Percentiles rank a stretch among this genome's conserved stretches.
These are phyloP conservation scores for Podaxis sp. DNA, from an alignment of 768 basidiomycete species.

Conservation along the genomic window DNA sequence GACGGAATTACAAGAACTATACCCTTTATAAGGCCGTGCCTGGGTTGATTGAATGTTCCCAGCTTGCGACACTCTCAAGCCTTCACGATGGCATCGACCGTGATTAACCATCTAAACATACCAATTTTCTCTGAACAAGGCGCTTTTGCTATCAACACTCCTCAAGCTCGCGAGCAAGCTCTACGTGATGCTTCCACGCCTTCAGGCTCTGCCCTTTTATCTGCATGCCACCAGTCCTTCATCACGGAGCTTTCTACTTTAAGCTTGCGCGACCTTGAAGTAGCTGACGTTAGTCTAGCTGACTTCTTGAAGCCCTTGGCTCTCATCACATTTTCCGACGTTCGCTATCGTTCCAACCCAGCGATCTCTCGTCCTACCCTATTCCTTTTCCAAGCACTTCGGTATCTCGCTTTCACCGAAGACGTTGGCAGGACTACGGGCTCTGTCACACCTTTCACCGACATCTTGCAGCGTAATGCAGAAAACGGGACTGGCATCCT, in stretches of 20 bases:
- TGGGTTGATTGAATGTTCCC: conserved; percentile 16
- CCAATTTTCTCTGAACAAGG: conserved; percentile 61
- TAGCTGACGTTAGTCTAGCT: conserved; percentile 32
- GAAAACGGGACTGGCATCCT: conserved; percentile 33
- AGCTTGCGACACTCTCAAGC: conserved; percentile 25
- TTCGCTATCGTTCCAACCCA: conserved; percentile 38
- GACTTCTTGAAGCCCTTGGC: conserved; percentile 39
- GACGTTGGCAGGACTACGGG: conserved; percentile 1
- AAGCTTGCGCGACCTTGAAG: conserved; percentile 28
- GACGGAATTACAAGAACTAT: conserved; percentile 13
- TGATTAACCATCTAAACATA: conserved; percentile 22
- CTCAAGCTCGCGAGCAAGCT: conserved; percentile 31
- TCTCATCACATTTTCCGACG: conserved; percentile 32
- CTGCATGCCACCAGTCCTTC: conserved; percentile 48
- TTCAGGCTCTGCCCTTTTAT: conserved; percentile 38
- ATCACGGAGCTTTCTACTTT: conserved; percentile 43
- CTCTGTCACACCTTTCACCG: conserved; percentile 20
- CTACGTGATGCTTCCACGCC: conserved; percentile 36
- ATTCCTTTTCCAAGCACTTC: conserved; percentile 47
- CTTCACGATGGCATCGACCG: conserved; percentile 13
- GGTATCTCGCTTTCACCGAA: conserved; percentile 44
- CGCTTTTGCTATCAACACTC: conserved; percentile 27
- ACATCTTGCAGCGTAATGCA: conserved; percentile 29
- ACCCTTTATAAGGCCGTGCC: conserved; percentile 10
- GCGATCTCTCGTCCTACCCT: conserved; percentile 44